These are phyloP conservation scores for Amauroascus niger DNA, from an alignment of 2,329 filamentous ascomycete species.

Conservation along the genomic window DNA sequence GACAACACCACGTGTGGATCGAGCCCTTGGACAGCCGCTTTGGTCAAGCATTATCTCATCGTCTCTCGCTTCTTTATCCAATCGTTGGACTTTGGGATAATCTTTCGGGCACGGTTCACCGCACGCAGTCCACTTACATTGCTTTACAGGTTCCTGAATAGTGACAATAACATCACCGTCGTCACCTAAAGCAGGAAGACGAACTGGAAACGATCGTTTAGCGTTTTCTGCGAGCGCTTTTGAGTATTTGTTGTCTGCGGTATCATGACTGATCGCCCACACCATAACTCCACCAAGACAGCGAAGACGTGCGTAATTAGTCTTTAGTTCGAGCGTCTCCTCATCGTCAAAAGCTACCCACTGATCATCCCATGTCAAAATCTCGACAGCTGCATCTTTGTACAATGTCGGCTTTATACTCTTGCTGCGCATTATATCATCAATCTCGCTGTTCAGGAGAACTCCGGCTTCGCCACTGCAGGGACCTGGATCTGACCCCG, in stretches of 20 bases:
- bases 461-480: slow-evolving; percentile 22
- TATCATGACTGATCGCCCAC: slow-evolving; percentile 14
- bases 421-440: slow-evolving; percentile 17
- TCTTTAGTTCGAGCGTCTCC: slow-evolving; percentile 30
- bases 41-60: slow-evolving; percentile 6
- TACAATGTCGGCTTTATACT: slow-evolving; percentile 22
- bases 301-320: slow-evolving; percentile 24
- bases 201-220: too few species aligned
- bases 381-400: slow-evolving; percentile 26
- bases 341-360: slow-evolving; percentile 38
- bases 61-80: background rate
- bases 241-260: background rate
- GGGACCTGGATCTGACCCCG: slow-evolving; percentile 19
- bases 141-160: background rate
- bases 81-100: background rate
- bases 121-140: background rate
- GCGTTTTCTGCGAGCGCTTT: too few species aligned
- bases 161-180: background rate
- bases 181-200: background rate
- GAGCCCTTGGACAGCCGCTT: background rate
- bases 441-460: slow-evolving; percentile 20
- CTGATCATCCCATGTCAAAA: slow-evolving; percentile 32
- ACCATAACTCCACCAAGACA: slow-evolving; percentile 25
- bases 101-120: background rate
- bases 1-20: slow-evolving; percentile 6